Evolutionary conservation across 768 basidiomycete species (phyloP).

Genomic region (Arthromyces matolae): DNA sequence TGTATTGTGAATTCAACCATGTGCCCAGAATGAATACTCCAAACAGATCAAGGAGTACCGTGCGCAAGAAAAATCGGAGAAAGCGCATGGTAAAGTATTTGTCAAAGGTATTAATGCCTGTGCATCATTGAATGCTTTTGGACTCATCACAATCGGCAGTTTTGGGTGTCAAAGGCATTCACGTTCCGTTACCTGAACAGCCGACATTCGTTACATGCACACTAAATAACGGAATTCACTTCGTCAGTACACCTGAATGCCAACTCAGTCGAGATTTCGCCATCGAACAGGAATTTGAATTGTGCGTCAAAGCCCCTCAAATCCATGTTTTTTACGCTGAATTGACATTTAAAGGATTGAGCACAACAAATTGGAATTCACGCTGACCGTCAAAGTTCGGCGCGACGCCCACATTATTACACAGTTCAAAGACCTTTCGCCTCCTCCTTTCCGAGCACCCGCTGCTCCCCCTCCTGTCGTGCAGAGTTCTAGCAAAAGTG

Average conservation of each 20-base stretch:
- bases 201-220: slow-evolving; percentile 78
- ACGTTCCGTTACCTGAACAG: slow-evolving; percentile 76
- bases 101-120: slow-evolving; percentile 64
- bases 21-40: slow-evolving; percentile 83
- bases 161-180: slow-evolving; percentile 65
- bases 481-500: slow-evolving; percentile 55
- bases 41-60: slow-evolving; percentile 84
- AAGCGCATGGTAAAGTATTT: slow-evolving; percentile 89
- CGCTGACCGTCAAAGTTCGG: slow-evolving; percentile 81
- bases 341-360: slow-evolving; percentile 70
- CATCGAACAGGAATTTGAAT: slow-evolving; percentile 87
- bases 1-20: slow-evolving; percentile 2
- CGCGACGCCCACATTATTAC: slow-evolving; percentile 81
- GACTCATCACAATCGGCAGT: slow-evolving; percentile 47
- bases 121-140: background rate
- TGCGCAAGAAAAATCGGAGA: slow-evolving; percentile 71
- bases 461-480: slow-evolving; percentile 36
- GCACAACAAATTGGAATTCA: slow-evolving; percentile 93
- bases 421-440: slow-evolving; percentile 65
- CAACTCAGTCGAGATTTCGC: slow-evolving; percentile 53
- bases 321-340: background rate
- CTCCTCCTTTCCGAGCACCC: slow-evolving; percentile 32
- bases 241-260: slow-evolving; percentile 84
- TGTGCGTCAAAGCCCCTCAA: slow-evolving; percentile 47
- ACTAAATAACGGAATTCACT: slow-evolving; percentile 95